A percentile compares a stretch with the other conserved stretches of the same genome.
These are phyloP conservation scores for Harringtonia aguacate DNA, from an alignment of 2,329 filamentous ascomycete genomes.

Conservation along the genomic window DNA sequence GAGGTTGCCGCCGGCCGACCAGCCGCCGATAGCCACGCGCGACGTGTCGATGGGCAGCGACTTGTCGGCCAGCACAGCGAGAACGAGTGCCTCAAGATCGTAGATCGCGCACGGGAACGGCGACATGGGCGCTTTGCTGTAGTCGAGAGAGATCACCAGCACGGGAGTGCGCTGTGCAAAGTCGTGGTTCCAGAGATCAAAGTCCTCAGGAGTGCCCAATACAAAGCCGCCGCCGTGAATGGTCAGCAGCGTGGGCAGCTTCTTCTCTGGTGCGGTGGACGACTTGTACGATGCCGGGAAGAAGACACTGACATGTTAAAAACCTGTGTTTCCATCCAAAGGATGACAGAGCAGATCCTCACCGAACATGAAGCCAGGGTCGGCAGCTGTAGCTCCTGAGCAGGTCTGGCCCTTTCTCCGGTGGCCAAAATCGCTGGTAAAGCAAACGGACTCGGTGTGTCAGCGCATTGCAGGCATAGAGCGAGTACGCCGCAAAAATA, in stretches of 20 bases:
- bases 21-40: slow-evolving; percentile 32
- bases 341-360: not conserved
- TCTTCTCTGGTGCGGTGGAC: slow-evolving; percentile 4
- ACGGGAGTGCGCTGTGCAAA: slow-evolving; percentile 28
- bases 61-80: slow-evolving; percentile 29
- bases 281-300: slow-evolving; percentile 24
- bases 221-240: slow-evolving; percentile 42
- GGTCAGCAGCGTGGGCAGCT: slow-evolving; percentile 33
- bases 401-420: not conserved
- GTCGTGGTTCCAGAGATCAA: slow-evolving; percentile 34
- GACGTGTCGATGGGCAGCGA: slow-evolving; percentile 32
- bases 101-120: slow-evolving; percentile 32
- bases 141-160: slow-evolving; percentile 36
- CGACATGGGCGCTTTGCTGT: slow-evolving; percentile 32
- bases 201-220: slow-evolving; percentile 28
- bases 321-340: not conserved
- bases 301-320: slow-evolving; percentile 23
- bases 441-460: not conserved
- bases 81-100: slow-evolving; percentile 33
- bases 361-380: slow-evolving; percentile 6
- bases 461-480: slow-evolving; percentile 4
- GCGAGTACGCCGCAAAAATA: not conserved
- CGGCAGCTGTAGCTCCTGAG: slow-evolving; percentile 14
- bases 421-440: not conserved
- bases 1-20: slow-evolving; percentile 41